Conservation (phyloP, 2,329 filamentous ascomycete species). For the Colletotrichum chlorophyti region DNA sequence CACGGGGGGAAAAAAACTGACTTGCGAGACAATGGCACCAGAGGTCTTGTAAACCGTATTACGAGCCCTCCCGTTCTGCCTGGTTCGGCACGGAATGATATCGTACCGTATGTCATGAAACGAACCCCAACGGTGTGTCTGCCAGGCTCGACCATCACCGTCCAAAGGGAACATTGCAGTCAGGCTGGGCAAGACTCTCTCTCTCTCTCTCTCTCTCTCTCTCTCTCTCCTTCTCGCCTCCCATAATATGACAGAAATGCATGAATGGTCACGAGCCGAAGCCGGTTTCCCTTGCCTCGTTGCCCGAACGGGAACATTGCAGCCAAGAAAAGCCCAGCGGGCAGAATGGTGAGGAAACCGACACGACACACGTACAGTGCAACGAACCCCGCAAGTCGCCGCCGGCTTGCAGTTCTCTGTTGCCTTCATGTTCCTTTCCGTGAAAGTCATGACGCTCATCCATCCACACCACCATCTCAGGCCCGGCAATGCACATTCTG, state of each 20-base stretch:
- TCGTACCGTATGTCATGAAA: no score
- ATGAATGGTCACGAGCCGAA: constrained; percentile 19
- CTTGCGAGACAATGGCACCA: constrained; percentile 15
- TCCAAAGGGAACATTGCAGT: no score
- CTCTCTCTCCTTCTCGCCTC: constrained; percentile 1
- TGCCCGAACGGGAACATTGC: constrained; percentile 23
- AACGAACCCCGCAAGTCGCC: constrained; percentile 1
- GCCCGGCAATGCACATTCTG: constrained; percentile 25
- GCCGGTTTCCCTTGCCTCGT: constrained; percentile 18
- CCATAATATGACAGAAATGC: constrained; percentile 24
- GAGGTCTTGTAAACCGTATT: no score
- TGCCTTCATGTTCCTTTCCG: constrained; percentile 5
- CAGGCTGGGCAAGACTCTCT: no score
- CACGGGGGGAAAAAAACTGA: not conserved
- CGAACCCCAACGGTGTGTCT: no score
- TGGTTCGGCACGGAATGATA: no score
- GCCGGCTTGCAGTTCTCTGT: not conserved
- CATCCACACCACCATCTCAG: constrained; percentile 17
- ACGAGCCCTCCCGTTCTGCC: no score
- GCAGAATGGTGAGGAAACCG: not conserved
- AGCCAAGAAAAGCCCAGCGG: constrained; percentile 15
- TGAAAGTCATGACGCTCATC: constrained; percentile 11
- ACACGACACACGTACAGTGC: not conserved
- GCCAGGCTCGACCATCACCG: no score
- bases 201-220: no score